Base-by-base conservation (phyloP, 768 basidiomycete genomes). In the Boletus tomentosulus region DNA sequence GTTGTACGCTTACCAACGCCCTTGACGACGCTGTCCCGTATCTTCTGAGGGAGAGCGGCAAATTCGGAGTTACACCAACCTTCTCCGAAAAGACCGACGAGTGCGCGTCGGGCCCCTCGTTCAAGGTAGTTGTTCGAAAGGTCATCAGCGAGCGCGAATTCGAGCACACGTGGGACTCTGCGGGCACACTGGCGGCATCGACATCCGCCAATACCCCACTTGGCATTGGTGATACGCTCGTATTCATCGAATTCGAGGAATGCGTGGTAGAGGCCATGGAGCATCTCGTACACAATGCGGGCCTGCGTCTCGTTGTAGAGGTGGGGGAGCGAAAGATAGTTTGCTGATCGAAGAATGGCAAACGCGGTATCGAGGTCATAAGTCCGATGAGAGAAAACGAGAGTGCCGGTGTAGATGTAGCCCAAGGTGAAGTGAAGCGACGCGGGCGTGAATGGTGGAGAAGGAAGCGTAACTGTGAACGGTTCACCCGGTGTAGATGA, bases 291-390 rank as follows among this genome's bases (percentile, higher is more conserved):
- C 19, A 87, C 82, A 62, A 98, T 83, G 54, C 89, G 82, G 0
- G 88, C 85, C 61, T 92, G 89, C 41, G 89, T 78, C 64, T 98
- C 96, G 53, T 81, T 77, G 56, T 84, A 80, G 4, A 99, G 82
- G 1, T 85, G 74, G 15, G 84, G 68, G 38, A 98, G 76, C 31
- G 79, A 75, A 41, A 98, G 86, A 70, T 94, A 98, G 10, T 78
- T 74, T 1, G 95, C 85, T 1, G 91, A 84, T 37, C 86, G 84
- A 68, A 93, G 83, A 62, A 98, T 92, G 57, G 89, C 82, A 67
- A 98, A 92, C 0, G 90, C 89, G 15, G 94, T 98, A 42, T 85
- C 79, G 60, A 98, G 84, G 73, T 98, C 96, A 71, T 92, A 97
- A 1, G 90, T 85, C 13, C 96, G 79, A 62, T 98, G 89, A 4